Base-by-base conservation (phyloP, 2,329 filamentous ascomycete species). In the Aschersonia sp. region DNA sequence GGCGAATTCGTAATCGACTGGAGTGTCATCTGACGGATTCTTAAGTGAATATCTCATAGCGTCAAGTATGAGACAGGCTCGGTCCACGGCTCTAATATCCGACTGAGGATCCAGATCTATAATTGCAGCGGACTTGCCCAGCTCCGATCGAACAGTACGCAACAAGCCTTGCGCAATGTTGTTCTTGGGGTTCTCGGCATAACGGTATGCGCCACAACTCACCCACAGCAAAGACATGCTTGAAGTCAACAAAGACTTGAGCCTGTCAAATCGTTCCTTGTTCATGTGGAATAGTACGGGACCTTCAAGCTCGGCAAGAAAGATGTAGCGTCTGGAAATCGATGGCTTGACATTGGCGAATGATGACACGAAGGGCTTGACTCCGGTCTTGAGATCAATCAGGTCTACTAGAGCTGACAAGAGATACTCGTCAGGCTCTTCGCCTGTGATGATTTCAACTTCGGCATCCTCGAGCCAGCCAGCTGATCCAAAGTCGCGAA, bases 101-200 rank as follows among this genome's bases (percentile, higher is more conserved):
- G 64, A 63, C 7, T 57, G 54, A 3, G 62, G 64, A 31, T 73
- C 67, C 2, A 74, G 56, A 45, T 74, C 71, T 0, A 74, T 57
- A 1, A 65, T 70, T 1, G 68, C 66, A n/a, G 69, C 69, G 12
- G 62, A 62, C 43, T 71, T 65, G 31, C 63, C 62, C 2, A 67
- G 64, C 52, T 74, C 71, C 1, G 70, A 71, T 1, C 70, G 68
- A 31, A 73, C 61, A 2, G 66, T 67, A 31, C 71, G 64, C 50
- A 69, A 64, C 3, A 74, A 59, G 32, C 71, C 71, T 6, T 65
- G 64, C 0, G 71, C 58, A 60, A 74, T 67, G 54, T 71, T 71
- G 47, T 62, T 55, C 45, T 66, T 59, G 3, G 61, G 68, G 48
- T 58, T 64, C 6, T 59, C 52, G 5, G 62, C 61, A 38, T 59